Conservation (phyloP, 305 asterid species). For the Galium porrigens region DNA sequence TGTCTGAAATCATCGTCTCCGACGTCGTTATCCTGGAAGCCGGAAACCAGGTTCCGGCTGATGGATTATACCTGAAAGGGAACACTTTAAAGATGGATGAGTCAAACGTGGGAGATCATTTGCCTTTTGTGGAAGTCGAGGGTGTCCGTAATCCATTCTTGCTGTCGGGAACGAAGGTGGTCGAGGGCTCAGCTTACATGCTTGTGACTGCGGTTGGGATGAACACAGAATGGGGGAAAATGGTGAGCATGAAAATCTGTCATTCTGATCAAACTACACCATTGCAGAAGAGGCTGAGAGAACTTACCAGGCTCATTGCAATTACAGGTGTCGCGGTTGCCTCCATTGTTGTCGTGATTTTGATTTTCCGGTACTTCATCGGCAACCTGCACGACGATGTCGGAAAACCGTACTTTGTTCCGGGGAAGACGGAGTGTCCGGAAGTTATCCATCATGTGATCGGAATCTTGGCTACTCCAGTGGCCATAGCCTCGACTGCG, state of each 20-base stretch:
- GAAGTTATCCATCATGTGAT: constrained; percentile 14
- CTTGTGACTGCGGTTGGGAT: constrained; percentile 23
- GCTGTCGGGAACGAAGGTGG: constrained; percentile 19
- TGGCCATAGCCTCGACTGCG: constrained; percentile 21
- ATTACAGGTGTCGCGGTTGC: constrained; percentile 16
- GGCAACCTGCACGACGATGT: constrained; percentile 10
- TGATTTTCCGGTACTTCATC: constrained; percentile 19
- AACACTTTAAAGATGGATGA: constrained; percentile 16
- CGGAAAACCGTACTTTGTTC: constrained; percentile 14
- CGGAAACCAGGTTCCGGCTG: constrained; percentile 27
- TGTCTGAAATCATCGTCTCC: constrained; percentile 22
- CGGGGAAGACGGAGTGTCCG: constrained; percentile 11
- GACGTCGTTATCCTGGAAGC: constrained; percentile 17
- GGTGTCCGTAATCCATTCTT: constrained; percentile 15
- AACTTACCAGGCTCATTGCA: constrained; percentile 17
- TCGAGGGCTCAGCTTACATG: constrained; percentile 20
- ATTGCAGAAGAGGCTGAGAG: constrained; percentile 17
- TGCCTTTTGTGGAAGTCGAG: constrained; percentile 10
- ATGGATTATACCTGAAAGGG: constrained; percentile 16
- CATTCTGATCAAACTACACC: constrained; percentile 13
- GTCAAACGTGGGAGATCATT: constrained; percentile 1
- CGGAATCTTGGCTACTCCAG: constrained; percentile 21
- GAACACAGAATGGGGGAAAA: constrained; percentile 16
- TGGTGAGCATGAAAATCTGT: constrained; percentile 7
- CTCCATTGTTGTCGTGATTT: constrained; percentile 15